These are phyloP conservation scores for Chalara sp. DNA, from an alignment of 2,329 filamentous ascomycete species.

Conservation along the genomic window DNA sequence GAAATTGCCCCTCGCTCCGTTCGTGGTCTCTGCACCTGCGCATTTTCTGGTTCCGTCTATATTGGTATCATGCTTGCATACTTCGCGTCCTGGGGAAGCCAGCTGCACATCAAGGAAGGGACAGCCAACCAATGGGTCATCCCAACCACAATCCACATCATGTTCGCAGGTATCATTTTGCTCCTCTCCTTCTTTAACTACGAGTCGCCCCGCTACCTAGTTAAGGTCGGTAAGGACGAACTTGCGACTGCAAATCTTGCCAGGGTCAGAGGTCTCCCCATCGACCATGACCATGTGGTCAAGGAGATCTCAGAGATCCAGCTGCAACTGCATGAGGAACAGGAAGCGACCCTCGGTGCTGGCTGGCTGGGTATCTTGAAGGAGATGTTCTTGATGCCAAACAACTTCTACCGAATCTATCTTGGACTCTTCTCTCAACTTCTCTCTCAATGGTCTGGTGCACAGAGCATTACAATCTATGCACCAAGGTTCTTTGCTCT, in stretches of 20 bases:
- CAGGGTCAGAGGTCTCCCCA: conserved; percentile 50
- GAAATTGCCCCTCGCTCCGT: conserved; percentile 64
- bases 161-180: conserved; percentile 68
- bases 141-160: conserved; percentile 69
- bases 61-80: conserved; percentile 73
- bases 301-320: conserved; percentile 59
- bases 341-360: conserved; percentile 62
- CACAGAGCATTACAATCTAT: conserved; percentile 70
- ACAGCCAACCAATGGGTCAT: conserved; percentile 41
- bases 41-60: conserved; percentile 67
- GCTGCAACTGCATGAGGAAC: conserved; percentile 59
- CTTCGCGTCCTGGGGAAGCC: conserved; percentile 62
- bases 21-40: conserved; percentile 66
- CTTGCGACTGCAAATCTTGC: conserved; percentile 50
- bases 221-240: conserved; percentile 54
- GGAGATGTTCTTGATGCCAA: conserved; percentile 60
- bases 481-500: conserved; percentile 67
- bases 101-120: conserved; percentile 41
- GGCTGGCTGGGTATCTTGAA: conserved; percentile 59
- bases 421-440: conserved; percentile 63
- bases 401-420: conserved; percentile 68
- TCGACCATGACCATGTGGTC: conserved; percentile 53
- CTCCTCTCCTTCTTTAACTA: conserved; percentile 60
- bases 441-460: conserved; percentile 67
- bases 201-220: conserved; percentile 65